Evolutionary conservation across 345 rosid species (phyloP).

Genomic region (Durio zibethinus): DNA sequence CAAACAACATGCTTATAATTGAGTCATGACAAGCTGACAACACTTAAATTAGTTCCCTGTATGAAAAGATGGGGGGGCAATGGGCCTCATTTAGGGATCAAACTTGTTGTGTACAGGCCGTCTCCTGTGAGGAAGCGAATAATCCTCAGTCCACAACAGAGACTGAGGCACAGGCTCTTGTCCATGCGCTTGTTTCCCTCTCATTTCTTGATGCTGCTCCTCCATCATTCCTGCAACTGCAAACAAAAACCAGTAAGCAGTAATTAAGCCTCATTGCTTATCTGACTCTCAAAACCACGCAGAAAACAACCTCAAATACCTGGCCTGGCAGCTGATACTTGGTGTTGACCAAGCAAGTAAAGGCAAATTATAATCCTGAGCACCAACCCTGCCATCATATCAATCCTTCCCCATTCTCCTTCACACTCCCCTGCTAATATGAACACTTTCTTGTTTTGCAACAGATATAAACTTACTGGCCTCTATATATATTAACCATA

Average conservation of each 20-base stretch:
- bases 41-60: background rate
- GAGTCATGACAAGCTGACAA: background rate
- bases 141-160: constrained; percentile 31
- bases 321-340: background rate
- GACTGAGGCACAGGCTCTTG: background rate
- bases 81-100: constrained; percentile 19
- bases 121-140: constrained; percentile 14
- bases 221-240: constrained; percentile 15
- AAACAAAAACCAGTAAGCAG: background rate
- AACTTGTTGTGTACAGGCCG: constrained; percentile 26
- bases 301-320: background rate
- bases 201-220: background rate
- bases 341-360: background rate
- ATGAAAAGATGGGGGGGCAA: too few species aligned
- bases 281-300: background rate
- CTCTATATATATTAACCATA: background rate
- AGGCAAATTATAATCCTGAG: background rate
- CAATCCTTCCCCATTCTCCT: background rate
- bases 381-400: background rate
- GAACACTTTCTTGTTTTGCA: too few species aligned
- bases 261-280: background rate
- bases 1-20: background rate
- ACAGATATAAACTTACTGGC: background rate
- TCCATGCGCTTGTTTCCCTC: background rate
- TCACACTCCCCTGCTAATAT: background rate